phyloP scores from a whole-genome alignment of 345 rosid genomes.

The Melastoma malabathricum region DNA sequence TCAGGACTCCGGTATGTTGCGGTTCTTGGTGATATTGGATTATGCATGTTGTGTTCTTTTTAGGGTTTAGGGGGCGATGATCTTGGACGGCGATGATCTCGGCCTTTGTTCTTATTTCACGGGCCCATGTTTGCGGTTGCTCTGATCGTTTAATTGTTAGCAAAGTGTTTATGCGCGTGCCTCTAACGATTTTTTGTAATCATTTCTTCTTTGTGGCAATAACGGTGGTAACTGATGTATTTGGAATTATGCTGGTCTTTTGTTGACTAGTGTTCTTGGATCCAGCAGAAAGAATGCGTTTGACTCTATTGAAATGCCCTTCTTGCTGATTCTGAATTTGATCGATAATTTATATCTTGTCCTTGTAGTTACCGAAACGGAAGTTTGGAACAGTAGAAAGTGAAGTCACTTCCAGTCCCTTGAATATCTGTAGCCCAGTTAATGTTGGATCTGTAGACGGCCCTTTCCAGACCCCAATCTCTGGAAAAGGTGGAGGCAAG shows the following conservation, averaged over 20 bases:
- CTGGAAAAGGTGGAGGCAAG: constrained; percentile 52
- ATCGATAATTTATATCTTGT: constrained; percentile 7
- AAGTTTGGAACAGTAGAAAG: constrained; percentile 30
- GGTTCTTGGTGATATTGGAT: background rate
- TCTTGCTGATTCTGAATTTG: constrained; percentile 8
- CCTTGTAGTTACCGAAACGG: constrained; percentile 44
- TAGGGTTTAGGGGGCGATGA: background rate
- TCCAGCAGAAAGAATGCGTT: no score
- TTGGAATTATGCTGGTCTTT: no score
- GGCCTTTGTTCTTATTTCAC: no score
- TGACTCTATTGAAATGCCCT: background rate
- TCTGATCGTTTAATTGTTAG: no score
- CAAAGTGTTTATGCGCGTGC: no score
- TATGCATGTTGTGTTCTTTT: background rate
- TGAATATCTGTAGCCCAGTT: constrained; percentile 34
- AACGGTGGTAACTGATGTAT: no score
- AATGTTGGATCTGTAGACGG: constrained; percentile 24
- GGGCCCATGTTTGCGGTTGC: no score
- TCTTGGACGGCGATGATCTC: background rate
- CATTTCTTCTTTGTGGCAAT: no score
- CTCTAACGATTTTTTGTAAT: no score
- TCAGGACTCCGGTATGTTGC: constrained; percentile 71
- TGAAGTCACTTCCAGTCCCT: constrained; percentile 27
- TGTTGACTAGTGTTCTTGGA: no score
- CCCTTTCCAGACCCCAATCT: constrained; percentile 62